A percentile compares a stretch with the other conserved stretches of the same genome.
Evolutionary conservation across 441 rosid genomes (phyloP).

Genomic region (Lepidium campestre): DNA sequence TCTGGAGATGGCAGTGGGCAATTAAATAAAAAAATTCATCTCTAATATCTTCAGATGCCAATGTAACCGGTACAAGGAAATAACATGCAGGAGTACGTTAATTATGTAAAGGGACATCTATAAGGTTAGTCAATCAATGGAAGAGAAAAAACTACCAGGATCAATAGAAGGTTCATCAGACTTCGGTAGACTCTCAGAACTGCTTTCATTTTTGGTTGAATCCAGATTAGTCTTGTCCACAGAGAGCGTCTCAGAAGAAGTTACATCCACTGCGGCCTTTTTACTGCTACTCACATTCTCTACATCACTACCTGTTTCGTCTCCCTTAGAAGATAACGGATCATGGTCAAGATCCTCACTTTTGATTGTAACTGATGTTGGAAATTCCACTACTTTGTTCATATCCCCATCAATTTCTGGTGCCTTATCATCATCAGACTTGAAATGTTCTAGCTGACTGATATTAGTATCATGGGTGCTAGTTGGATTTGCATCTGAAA

Average conservation of each 20-base stretch:
- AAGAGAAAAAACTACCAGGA: slow-evolving; percentile 29
- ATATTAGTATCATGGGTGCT: not conserved
- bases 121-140: slow-evolving; percentile 20
- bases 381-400: slow-evolving; percentile 26
- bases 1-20: slow-evolving; percentile 35
- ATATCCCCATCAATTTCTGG: slow-evolving; percentile 5
- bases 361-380: slow-evolving; percentile 16
- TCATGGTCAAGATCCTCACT: slow-evolving; percentile 32
- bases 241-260: slow-evolving; percentile 17
- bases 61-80: not conserved
- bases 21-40: slow-evolving; percentile 33
- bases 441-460: slow-evolving; percentile 20
- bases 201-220: slow-evolving; percentile 9
- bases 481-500: slow-evolving; percentile 34
- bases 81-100: slow-evolving; percentile 13
- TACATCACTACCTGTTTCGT: slow-evolving; percentile 24
- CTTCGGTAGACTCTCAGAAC: slow-evolving; percentile 16
- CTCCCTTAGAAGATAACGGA: slow-evolving; percentile 27
- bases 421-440: slow-evolving; percentile 14
- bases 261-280: slow-evolving; percentile 20
- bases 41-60: slow-evolving; percentile 28
- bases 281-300: slow-evolving; percentile 25
- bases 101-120: slow-evolving; percentile 24
- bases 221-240: slow-evolving; percentile 31
- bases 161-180: slow-evolving; percentile 25